phyloP scores from a whole-genome alignment of 2,329 filamentous ascomycete species.

The Pseudogymnoascus sp. region DNA sequence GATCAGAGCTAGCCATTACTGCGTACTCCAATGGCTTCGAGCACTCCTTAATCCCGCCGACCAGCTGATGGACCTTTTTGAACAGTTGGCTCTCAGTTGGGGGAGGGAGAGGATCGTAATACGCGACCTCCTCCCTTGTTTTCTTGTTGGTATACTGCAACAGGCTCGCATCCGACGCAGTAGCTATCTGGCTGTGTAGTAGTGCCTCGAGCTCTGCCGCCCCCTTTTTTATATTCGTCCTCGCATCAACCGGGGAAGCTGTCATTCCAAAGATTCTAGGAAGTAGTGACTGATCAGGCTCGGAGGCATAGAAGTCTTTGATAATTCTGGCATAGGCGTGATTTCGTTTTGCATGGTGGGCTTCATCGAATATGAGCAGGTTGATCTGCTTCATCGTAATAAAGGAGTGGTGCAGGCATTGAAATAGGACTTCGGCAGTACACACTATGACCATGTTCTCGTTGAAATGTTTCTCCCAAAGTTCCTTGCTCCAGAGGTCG shows the following conservation, averaged over 20 bases:
- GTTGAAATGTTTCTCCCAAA: conserved; percentile 51
- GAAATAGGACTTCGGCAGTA: conserved; percentile 78
- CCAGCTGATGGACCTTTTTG: conserved; percentile 27
- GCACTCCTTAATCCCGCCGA: conserved; percentile 13
- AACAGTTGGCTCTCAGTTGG: conserved; percentile 61
- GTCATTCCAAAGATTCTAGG: conserved; percentile 95
- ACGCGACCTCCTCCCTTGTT: conserved; percentile 52
- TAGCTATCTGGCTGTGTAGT: conserved; percentile 77
- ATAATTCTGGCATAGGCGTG: conserved; percentile 88
- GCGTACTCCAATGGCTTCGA: conserved; percentile 44
- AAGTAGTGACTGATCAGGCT: conserved; percentile 37
- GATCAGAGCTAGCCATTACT: conserved; percentile 50
- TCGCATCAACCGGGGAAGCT: conserved; percentile 84
- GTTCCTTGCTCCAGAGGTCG: conserved; percentile 52
- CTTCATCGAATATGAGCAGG: conserved; percentile 89
- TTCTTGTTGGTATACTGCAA: conserved; percentile 51
- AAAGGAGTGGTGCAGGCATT: conserved; percentile 72
- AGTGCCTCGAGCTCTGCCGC: conserved; percentile 68
- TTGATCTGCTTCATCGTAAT: conserved; percentile 78
- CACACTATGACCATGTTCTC: conserved; percentile 82
- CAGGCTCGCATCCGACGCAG: conserved; percentile 52
- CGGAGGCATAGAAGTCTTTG: conserved; percentile 69
- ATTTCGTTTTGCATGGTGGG: conserved; percentile 90
- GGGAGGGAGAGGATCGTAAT: conserved; percentile 41
- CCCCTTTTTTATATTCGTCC: conserved; percentile 63